These are phyloP conservation scores for Russula sp. DNA, from an alignment of 768 basidiomycete genomes.

Conservation along the genomic window DNA sequence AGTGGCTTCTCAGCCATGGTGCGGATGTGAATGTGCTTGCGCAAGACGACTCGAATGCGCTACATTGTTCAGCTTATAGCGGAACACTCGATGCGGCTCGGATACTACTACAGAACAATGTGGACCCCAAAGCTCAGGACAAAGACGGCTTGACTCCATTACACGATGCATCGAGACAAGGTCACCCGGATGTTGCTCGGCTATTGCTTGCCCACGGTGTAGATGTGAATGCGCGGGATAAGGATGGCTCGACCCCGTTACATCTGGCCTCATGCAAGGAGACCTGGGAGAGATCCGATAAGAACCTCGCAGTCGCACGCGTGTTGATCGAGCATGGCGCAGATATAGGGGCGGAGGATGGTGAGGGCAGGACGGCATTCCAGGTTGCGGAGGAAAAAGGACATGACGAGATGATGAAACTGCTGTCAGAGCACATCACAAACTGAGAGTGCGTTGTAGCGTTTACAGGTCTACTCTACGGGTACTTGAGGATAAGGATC, in stretches of 20 bases:
- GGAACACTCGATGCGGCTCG: not conserved
- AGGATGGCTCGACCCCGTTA: not conserved
- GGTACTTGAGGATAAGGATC: no score
- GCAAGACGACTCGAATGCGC: not conserved
- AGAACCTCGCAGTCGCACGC: not conserved
- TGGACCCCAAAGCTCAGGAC: conserved; percentile 25
- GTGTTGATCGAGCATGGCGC: not conserved
- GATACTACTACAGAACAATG: not conserved
- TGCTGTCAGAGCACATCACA: not conserved
- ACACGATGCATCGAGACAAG: not conserved
- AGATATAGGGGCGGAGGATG: not conserved
- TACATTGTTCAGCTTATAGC: not conserved
- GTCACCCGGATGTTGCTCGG: not conserved
- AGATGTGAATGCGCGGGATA: not conserved
- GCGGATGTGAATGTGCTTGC: not conserved
- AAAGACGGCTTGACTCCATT: not conserved
- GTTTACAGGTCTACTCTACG: not conserved
- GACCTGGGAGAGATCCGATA: fast-evolving
- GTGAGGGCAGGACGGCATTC: not conserved
- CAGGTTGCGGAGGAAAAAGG: not conserved
- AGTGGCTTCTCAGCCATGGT: not conserved
- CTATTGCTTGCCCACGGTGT: not conserved
- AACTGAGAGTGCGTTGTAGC: not conserved
- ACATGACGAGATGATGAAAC: not conserved
- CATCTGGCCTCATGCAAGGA: not conserved